A percentile compares a stretch with the other conserved stretches of the same genome.
These are phyloP conservation scores for Claviceps pazoutovae DNA, from an alignment of 2,329 filamentous ascomycete species.

Conservation along the genomic window DNA sequence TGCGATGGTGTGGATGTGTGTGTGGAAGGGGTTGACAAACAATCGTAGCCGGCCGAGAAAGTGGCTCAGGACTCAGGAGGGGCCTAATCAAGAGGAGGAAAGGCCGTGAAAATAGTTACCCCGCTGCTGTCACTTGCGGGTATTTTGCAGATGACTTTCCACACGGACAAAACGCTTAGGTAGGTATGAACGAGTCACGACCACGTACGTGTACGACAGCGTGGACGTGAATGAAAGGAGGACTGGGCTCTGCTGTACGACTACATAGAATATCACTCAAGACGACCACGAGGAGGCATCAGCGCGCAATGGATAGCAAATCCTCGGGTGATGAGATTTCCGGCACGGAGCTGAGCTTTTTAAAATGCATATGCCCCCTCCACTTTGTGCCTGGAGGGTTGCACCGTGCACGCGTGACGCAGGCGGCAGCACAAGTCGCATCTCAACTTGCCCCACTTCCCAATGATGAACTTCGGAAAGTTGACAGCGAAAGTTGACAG, in stretches of 20 bases:
- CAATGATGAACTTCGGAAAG: background rate
- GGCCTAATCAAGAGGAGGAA: background rate
- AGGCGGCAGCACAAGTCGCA: too few relatives aligned
- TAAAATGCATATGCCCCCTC: too few relatives aligned
- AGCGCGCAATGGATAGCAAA: too few relatives aligned
- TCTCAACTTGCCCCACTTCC: background rate
- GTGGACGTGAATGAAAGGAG: background rate
- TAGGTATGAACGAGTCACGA: background rate
- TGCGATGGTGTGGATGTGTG: background rate
- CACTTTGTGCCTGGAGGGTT: too few relatives aligned
- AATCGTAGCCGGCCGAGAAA: background rate
- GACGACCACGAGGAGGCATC: too few relatives aligned
- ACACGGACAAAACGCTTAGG: background rate
- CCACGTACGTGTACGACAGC: background rate
- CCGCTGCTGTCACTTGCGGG: background rate
- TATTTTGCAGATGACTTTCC: background rate
- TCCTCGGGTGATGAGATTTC: too few relatives aligned
- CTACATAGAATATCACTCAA: too few relatives aligned
- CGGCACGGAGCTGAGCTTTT: too few relatives aligned
- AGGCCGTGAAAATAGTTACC: background rate
- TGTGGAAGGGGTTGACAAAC: background rate
- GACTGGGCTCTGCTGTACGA: too few relatives aligned
- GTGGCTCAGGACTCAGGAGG: background rate
- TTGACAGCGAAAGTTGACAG: constrained; percentile 5
- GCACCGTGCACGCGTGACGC: too few relatives aligned